Conservation (phyloP, 2,329 filamentous ascomycete genomes). For the Verticillium dahliae region DNA sequence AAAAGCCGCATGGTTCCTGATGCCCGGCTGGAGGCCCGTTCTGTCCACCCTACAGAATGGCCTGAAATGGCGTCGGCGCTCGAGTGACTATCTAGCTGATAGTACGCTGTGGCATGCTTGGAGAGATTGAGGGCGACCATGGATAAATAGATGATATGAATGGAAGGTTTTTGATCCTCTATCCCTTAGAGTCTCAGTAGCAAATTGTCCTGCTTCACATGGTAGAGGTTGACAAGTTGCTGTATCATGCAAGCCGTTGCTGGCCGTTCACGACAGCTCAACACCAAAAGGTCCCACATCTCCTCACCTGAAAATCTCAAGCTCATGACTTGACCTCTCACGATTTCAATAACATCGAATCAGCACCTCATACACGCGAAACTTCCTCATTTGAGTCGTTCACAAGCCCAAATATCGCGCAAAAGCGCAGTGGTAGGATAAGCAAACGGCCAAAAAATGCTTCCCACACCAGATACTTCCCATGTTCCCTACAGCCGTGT, state of each 20-base stretch:
- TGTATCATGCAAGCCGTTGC: not conserved
- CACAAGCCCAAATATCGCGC: not conserved
- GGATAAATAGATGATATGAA: no score
- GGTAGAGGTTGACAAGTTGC: not conserved
- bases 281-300: not conserved
- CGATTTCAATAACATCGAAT: not conserved
- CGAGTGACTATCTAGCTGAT: no score
- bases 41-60: no score
- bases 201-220: no score
- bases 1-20: no score
- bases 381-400: not conserved
- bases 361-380: not conserved
- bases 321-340: not conserved
- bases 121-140: no score
- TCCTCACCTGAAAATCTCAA: not conserved
- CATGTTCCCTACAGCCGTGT: slow-evolving; percentile 85
- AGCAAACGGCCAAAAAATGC: slow-evolving; percentile 46
- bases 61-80: no score
- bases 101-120: no score
- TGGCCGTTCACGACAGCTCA: not conserved
- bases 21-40: no score
- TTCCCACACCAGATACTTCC: slow-evolving; percentile 88
- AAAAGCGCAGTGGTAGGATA: not conserved
- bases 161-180: not conserved
- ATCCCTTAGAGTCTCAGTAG: no score